A percentile compares a stretch with the other conserved stretches of the same genome.
phyloP scores from a whole-genome alignment of 306 rosid species.

The Clitoria ternatea region DNA sequence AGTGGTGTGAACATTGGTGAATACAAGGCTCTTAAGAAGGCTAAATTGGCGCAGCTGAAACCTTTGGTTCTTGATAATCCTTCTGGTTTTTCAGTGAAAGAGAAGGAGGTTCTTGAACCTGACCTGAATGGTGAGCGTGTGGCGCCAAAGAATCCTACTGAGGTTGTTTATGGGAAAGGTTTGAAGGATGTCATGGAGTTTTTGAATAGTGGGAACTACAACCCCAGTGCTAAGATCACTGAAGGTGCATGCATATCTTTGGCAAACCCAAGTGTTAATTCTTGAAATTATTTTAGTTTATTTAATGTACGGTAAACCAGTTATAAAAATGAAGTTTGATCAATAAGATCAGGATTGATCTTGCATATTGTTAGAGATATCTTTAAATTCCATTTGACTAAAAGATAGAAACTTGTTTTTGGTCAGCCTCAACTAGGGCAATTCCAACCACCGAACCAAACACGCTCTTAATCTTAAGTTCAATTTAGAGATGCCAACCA shows the following conservation, averaged over 20 bases:
- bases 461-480: no score
- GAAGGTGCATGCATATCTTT: slow-evolving; percentile 34
- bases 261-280: no score
- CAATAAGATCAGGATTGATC: no score
- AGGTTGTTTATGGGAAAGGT: slow-evolving; percentile 79
- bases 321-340: no score
- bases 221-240: slow-evolving; percentile 36
- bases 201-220: slow-evolving; percentile 58
- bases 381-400: no score
- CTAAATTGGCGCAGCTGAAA: slow-evolving; percentile 53
- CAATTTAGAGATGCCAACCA: no score
- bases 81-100: slow-evolving; percentile 24
- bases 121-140: slow-evolving; percentile 42
- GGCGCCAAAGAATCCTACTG: slow-evolving; percentile 72
- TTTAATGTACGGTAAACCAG: no score
- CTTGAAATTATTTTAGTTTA: no score
- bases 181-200: slow-evolving; percentile 73
- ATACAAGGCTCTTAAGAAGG: slow-evolving; percentile 51
- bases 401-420: no score
- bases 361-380: no score
- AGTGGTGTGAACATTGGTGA: slow-evolving; percentile 52
- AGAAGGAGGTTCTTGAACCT: slow-evolving; percentile 14
- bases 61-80: slow-evolving; percentile 56
- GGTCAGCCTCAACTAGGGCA: no score
- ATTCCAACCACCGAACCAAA: no score